These are phyloP conservation scores for Haematococcus lacustris DNA, from an alignment of 139 green algal genomes.

Conservation along the genomic window DNA sequence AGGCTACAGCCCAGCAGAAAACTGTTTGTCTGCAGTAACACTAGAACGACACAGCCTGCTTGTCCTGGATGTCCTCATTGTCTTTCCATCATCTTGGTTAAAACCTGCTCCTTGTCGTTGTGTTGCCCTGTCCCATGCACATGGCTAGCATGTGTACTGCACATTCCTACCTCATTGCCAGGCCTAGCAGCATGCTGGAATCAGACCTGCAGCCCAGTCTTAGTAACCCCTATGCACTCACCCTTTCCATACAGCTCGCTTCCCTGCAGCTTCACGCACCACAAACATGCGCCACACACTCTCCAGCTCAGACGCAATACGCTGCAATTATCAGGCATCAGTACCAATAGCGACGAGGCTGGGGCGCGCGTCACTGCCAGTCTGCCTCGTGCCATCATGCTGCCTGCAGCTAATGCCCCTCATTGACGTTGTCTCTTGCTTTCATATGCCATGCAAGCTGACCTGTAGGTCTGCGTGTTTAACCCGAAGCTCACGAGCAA, in stretches of 20 bases:
- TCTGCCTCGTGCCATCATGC: not conserved
- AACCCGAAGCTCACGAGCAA: slow-evolving; percentile 39
- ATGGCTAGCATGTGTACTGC: not conserved
- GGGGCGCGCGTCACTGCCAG: not conserved
- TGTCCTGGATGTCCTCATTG: not conserved
- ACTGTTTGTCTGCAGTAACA: no score
- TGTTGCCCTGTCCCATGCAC: not conserved
- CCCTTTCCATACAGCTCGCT: slow-evolving; percentile 70
- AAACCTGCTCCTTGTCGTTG: not conserved
- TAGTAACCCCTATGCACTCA: not conserved
- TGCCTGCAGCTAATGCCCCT: not conserved
- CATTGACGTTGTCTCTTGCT: not conserved
- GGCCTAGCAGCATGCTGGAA: not conserved
- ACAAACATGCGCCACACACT: slow-evolving; percentile 77
- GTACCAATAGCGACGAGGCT: not conserved
- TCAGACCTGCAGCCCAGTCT: not conserved
- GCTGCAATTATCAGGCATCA: not conserved
- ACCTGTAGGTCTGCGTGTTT: slow-evolving; percentile 58
- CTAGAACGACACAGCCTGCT: no score
- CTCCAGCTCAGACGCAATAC: slow-evolving; percentile 54
- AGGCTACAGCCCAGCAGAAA: no score
- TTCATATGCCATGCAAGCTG: not conserved
- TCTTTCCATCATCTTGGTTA: not conserved
- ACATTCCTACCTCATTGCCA: not conserved
- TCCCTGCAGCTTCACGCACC: slow-evolving; percentile 45